Base-by-base conservation (phyloP, 1,284 basidiomycete species). In the Rhodotorula sp. region DNA sequence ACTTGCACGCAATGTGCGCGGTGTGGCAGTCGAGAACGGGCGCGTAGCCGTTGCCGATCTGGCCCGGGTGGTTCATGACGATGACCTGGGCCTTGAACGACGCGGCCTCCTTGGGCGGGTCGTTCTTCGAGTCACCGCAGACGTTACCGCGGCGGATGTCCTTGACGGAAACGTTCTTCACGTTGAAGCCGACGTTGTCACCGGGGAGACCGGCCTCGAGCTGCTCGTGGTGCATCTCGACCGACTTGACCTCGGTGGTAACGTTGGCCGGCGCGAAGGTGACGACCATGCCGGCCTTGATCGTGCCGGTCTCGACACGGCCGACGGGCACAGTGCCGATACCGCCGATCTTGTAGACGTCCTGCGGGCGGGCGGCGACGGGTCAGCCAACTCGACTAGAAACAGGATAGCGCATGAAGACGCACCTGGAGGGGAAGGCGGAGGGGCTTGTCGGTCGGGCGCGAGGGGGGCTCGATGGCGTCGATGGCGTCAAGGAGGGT, bases 311-410 rank as follows among this genome's bases (percentile, higher is more conserved):
- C 88, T 99, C 96, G 82, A 99, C 96, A 93, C 97, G 96, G 85
- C 96, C 96, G 86, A 99, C 96, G 83, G 96, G 96, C 81, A 99
- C 97, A 81, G 96, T 99, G 80, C 96, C 96, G 82, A 99, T 99
- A 95, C 96, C 96, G 86, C 96, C 96, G 82, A 99, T 99, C 89
- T 99, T 99, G 93, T 99, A 99, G 81, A 99, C 96, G 89, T 99
- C 96, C 70, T 62, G 61, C 34, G 27, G 17, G 8, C 37, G 51
- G 32, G n/a, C 12, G 29, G 7, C 25, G 10, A 10, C 27, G 19
- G 19, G 67, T 63, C 61, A 64, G 56, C 29, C 32, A 56, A 34
- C 41, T 0, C 29, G 25, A n/a, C 12, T 5, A 7, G n/a, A 10
- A 5, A 7, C 32, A 44, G 89, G 6, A 5, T 2, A 3, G 29